Evolutionary conservation across 768 basidiomycete genomes (phyloP), one percentile per base, ranked within the genome.

Genomic region (Pleurotus tuber-regium): DNA sequence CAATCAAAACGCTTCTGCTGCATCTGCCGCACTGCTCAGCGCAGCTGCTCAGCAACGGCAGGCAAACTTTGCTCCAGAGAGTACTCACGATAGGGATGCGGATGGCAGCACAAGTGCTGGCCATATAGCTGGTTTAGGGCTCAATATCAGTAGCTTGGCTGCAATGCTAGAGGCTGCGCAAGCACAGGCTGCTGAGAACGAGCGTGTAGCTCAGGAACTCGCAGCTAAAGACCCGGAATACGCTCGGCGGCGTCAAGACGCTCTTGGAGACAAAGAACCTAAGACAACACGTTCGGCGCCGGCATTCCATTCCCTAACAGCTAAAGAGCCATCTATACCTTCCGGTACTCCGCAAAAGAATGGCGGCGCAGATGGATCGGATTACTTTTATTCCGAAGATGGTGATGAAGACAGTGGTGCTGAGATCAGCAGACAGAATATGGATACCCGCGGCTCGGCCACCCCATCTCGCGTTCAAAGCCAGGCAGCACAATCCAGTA

Each of bases 141-240:
- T 86, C 38, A 80, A 78, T 59, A 64, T 88, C 35, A 79, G 74
- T 56, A 79, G 82, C 3, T 78, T 92, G 42, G 87, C 85, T n/a
- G 88, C 87, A 42, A 85, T 89, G 57, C 70, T 91, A 25, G 87
- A 90, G 56, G 89, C 87, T 48, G 89, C 85, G 7, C 85, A 88
- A 43, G 82, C 82, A 3, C 83, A 80, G 33, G 77, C 74, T 25
- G 67, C 72, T 11, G 76, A 78, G 54, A 72, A 72, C 36, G 77
- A 75, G 49, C 76, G 74, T 53, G 66, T 67, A 14, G 67, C 69
- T 11, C 71, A 72, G 53, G 71, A 71, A 40, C 66, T 77, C 43
- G 67, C 76, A 29, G 70, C 71, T 16, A 78, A 79, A 59, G 71
- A 74, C 55, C 61, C 77, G 26, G 69, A 72, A 28, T 73, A 76